These are phyloP conservation scores for Mycosarcoma maydis DNA, from an alignment of 1,284 basidiomycete species.

Conservation along the genomic window DNA sequence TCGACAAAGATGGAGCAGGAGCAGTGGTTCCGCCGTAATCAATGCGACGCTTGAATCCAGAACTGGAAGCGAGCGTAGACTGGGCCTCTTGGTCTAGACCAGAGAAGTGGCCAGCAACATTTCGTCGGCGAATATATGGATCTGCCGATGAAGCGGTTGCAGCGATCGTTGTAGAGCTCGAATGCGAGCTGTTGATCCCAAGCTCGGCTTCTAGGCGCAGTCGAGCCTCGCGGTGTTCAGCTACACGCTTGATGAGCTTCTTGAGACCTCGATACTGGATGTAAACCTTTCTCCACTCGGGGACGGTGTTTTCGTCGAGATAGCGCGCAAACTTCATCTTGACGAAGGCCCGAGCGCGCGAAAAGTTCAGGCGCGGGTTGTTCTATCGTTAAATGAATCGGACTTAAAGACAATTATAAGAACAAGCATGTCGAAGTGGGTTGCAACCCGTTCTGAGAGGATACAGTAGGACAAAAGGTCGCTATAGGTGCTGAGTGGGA, in stretches of 20 bases:
- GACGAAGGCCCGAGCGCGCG: background rate
- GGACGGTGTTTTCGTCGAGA: constrained; percentile 61
- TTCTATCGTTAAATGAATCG: no score
- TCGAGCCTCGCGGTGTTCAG: constrained; percentile 43
- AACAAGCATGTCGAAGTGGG: background rate
- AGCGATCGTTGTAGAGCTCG: constrained; percentile 21
- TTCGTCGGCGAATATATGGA: constrained; percentile 15
- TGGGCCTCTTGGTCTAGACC: constrained; percentile 5
- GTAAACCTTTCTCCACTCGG: constrained; percentile 66
- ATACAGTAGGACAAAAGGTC: background rate
- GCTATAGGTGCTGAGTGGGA: no score
- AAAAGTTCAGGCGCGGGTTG: no score
- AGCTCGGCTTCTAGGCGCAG: constrained; percentile 19
- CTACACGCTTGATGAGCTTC: constrained; percentile 67
- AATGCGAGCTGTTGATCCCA: constrained; percentile 5
- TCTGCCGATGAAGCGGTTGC: constrained; percentile 3
- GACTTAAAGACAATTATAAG: no score
- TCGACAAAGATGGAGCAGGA: constrained; percentile 5
- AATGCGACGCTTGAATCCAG: constrained; percentile 21
- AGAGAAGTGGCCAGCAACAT: background rate
- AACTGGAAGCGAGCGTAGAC: constrained; percentile 14
- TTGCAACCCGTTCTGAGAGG: no score
- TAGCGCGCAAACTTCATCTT: constrained; percentile 56
- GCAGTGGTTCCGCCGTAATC: constrained; percentile 29
- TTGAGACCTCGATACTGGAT: constrained; percentile 67